phyloP scores from a whole-genome alignment of 2,329 filamentous ascomycete genomes.

The Botrytis hyacinthi region DNA sequence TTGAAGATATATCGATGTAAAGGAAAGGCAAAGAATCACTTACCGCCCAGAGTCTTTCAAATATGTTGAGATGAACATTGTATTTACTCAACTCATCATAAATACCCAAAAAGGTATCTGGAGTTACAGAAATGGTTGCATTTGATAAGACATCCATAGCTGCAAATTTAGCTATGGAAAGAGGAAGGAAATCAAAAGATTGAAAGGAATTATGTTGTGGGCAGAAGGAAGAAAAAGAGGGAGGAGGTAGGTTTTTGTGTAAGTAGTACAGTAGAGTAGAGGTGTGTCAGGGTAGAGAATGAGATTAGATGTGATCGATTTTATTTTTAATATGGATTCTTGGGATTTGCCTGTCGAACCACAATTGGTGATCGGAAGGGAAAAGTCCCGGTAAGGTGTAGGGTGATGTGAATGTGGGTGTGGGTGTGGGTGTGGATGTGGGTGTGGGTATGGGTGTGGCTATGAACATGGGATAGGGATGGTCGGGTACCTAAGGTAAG shows the following conservation, averaged over 20 bases:
- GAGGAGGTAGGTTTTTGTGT: slow-evolving; percentile 18
- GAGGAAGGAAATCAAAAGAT: not conserved
- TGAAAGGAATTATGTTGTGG: not conserved
- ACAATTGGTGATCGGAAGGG: slow-evolving; percentile 19
- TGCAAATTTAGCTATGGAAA: slow-evolving; percentile 23
- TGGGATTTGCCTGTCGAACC: slow-evolving; percentile 18
- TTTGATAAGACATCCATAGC: slow-evolving; percentile 30
- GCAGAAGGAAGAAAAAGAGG: not conserved
- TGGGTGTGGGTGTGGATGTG: too few species aligned
- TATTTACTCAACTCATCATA: slow-evolving; percentile 64
- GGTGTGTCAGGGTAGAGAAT: not conserved
- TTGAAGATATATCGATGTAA: not conserved
- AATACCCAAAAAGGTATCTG: slow-evolving; percentile 51
- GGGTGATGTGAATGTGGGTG: too few species aligned
- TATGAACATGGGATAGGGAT: too few species aligned
- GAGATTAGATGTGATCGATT: slow-evolving; percentile 8
- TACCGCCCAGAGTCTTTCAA: slow-evolving; percentile 86
- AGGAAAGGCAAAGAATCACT: slow-evolving; percentile 38
- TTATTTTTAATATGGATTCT: not conserved
- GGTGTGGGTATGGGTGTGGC: not conserved
- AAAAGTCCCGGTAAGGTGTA: not conserved
- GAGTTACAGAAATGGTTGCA: slow-evolving; percentile 33
- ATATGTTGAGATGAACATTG: slow-evolving; percentile 77
- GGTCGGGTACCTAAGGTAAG: too few species aligned
- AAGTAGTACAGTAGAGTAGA: not conserved